These are phyloP conservation scores for Mediolabrus comicus DNA, from an alignment of 108 stramenopile genomes.

Conservation along the genomic window DNA sequence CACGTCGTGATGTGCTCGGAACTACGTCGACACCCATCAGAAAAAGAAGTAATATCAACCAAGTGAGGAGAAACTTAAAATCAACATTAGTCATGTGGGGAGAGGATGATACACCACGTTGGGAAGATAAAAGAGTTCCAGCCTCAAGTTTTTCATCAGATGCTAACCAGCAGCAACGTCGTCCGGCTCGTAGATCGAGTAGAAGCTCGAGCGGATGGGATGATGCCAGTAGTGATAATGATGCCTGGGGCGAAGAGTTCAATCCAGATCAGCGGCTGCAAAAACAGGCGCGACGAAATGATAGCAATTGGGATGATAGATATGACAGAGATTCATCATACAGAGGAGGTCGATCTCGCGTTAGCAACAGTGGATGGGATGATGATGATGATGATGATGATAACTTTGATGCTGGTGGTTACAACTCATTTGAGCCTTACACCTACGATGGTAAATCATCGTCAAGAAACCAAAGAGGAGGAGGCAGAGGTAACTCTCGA, in stretches of 20 bases:
- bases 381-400: constrained; percentile 4
- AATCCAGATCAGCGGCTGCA: background rate
- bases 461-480: constrained; percentile 15
- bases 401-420: constrained; percentile 7
- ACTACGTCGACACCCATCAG: background rate
- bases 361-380: constrained; percentile 1
- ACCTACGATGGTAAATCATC: background rate
- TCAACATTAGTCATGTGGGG: constrained; percentile 20
- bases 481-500: constrained; percentile 9
- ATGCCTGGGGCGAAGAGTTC: background rate
- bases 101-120: constrained; percentile 14
- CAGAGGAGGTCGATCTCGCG: background rate
- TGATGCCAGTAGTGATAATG: constrained; percentile 33
- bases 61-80: background rate
- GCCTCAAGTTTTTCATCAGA: constrained; percentile 2
- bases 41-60: background rate
- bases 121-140: constrained; percentile 1
- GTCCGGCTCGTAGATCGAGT: background rate
- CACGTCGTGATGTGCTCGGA: background rate
- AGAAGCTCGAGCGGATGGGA: constrained; percentile 10
- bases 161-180: background rate
- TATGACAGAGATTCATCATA: background rate
- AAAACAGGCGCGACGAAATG: background rate
- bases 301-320: background rate
- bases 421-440: background rate